Percentiles rank a stretch among this genome's conserved stretches.
Evolutionary conservation across 2,329 filamentous ascomycete species (phyloP).

Genomic region (Xylaria hypoxylon): DNA sequence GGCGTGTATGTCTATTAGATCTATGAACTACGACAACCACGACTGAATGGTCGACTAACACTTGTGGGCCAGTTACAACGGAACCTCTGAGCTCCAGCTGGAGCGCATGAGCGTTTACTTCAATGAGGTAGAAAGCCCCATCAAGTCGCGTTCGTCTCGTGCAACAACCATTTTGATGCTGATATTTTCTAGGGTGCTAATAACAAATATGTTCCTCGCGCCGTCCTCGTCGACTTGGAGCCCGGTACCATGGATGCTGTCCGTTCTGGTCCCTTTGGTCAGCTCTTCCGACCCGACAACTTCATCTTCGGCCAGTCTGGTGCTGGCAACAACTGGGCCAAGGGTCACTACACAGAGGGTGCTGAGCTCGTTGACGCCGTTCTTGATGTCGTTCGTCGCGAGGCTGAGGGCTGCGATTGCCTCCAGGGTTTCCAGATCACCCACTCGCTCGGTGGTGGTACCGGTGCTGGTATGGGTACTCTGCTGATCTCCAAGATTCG

Average conservation of each 20-base stretch:
- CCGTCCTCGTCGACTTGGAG: constrained; percentile 99
- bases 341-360: constrained; percentile 99
- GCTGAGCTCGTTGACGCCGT: constrained; percentile 98
- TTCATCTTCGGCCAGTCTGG: constrained; percentile 99
- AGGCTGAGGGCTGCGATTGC: constrained; percentile 99
- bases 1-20: constrained; percentile 76
- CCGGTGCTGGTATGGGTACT: constrained; percentile 99
- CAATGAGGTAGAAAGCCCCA: constrained; percentile 69
- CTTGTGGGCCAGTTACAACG: constrained; percentile 80
- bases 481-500: constrained; percentile 99
- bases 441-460: constrained; percentile 99
- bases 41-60: constrained; percentile 43
- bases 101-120: constrained; percentile 99
- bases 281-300: constrained; percentile 99
- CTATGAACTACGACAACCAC: neutral
- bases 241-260: constrained; percentile 99
- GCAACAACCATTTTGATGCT: constrained; percentile 14
- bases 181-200: constrained; percentile 76
- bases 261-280: constrained; percentile 95
- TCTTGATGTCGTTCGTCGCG: constrained; percentile 96
- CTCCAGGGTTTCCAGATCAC: constrained; percentile 99
- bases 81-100: constrained; percentile 97
- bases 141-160: neutral
- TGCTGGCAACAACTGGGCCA: constrained; percentile 99
- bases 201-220: constrained; percentile 99